Percentiles rank a stretch among this genome's conserved stretches.
Conservation (phyloP, 345 rosid genomes). For the Eutrema japonicum region DNA sequence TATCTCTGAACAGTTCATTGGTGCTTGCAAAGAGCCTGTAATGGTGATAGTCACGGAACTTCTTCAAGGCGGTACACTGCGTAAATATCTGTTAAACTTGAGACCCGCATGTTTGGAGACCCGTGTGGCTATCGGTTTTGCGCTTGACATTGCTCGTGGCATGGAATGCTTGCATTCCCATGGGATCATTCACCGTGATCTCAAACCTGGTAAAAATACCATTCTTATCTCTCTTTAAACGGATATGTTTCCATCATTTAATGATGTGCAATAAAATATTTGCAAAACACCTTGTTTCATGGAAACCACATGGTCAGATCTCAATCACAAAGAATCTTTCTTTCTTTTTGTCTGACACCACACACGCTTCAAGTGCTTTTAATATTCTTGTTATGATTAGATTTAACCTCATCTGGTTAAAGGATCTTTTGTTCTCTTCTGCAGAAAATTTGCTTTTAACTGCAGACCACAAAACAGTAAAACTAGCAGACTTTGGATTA, state of each 20-base stretch:
- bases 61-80: slow-evolving; percentile 77
- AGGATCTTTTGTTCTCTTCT: slow-evolving; percentile 1
- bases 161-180: slow-evolving; percentile 98
- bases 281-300: slow-evolving; percentile 23
- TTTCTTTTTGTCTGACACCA: slow-evolving; percentile 33
- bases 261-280: slow-evolving; percentile 38
- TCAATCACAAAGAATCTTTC: slow-evolving; percentile 44
- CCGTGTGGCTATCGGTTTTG: slow-evolving; percentile 75
- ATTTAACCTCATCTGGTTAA: neutral
- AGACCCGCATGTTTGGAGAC: slow-evolving; percentile 81
- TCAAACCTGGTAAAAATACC: slow-evolving; percentile 75
- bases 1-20: slow-evolving; percentile 68
- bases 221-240: slow-evolving; percentile 14
- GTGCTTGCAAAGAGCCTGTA: slow-evolving; percentile 94
- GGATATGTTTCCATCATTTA: slow-evolving; percentile 8
- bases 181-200: slow-evolving; percentile 96
- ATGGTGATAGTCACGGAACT: slow-evolving; percentile 98
- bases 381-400: slow-evolving; percentile 21
- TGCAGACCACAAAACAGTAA: slow-evolving; percentile 82
- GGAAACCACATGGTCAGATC: slow-evolving; percentile 46
- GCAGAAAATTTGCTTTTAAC: slow-evolving; percentile 93
- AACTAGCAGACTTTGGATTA: slow-evolving; percentile 93
- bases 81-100: slow-evolving; percentile 79
- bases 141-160: slow-evolving; percentile 90
- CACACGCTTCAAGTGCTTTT: slow-evolving; percentile 35